Evolutionary conservation across 2,329 filamentous ascomycete species (phyloP), one percentile per base, ranked within the genome.

Genomic region (Epichloe sp.): DNA sequence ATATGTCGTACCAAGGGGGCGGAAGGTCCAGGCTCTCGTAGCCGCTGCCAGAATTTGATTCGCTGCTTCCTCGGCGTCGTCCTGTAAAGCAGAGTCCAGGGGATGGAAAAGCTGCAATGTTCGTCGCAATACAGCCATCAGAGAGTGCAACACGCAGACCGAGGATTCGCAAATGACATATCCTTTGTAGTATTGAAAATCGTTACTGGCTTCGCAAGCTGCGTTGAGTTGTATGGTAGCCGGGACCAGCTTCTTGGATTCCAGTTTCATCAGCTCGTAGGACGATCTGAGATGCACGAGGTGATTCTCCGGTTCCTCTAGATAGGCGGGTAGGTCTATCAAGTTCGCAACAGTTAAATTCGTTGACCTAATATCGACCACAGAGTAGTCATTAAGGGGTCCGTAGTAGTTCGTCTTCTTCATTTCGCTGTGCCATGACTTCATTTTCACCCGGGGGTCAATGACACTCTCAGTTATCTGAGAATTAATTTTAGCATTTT

Each of bases 141-240:
- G n/a, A 8, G 42, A 46, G 19, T 52, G 43, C 38, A 52, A 26
- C 17, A 52, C 51, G 19, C 51, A 42, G 23, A 52, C 35, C 17
- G 51, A 23, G 15, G 51, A 52, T 40, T 52, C 51, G 51, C 51
- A 52, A 38, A 52, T 52, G 26, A 48, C 47, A 15, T 52, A 52
- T 17, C 21, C 51, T 11, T 46, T 49, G 43, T 49, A 52, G 51
- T 52, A 52, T 37, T 31, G 38, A 19, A 21, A 26, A 38, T 49
- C 43, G 4, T 46, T 26, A 15, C 51, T 43, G 31, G 42, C 38
- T 44, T 45, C 47, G 37, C 47, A 49, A 7, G 47, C 42, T 21
- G 36, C 51, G 38, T 52, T 47, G 6, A 52, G 21, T 15, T 47
- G 51, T 12, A 46, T 19, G 8, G 21, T 40, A 5, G 38, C 37